Evolutionary conservation across 768 basidiomycete genomes (phyloP).

Genomic region (Epithele typhae): DNA sequence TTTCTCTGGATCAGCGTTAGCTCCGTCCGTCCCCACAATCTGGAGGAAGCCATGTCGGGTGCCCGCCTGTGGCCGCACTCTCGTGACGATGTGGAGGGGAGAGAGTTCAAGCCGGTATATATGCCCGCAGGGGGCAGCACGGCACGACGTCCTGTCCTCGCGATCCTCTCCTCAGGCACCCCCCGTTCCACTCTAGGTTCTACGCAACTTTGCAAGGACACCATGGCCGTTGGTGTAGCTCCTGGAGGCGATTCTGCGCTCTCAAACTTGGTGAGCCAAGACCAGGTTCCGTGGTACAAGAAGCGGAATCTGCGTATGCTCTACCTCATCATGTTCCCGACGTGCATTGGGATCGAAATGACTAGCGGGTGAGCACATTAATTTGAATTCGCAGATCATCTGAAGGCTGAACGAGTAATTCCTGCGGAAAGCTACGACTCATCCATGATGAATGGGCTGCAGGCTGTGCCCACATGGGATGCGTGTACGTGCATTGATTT

Average conservation of each 20-base stretch:
- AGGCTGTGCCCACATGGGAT: conserved; percentile 55
- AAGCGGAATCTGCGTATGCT: conserved; percentile 55
- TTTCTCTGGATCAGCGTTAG: conserved; percentile 16
- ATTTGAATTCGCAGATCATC: not conserved
- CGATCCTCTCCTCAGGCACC: not conserved
- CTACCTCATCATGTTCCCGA: conserved; percentile 55
- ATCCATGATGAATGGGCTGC: conserved; percentile 60
- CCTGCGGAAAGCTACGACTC: conserved; percentile 61
- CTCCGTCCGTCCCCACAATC: too few species aligned
- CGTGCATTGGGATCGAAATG: conserved; percentile 60
- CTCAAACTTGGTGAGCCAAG: conserved; percentile 24
- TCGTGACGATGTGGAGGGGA: not conserved
- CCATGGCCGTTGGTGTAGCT: conserved; percentile 6
- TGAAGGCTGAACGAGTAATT: too few species aligned
- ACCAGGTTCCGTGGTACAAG: conserved; percentile 55
- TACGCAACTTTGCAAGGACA: not conserved
- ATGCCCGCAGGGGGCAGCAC: not conserved
- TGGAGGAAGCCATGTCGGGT: conserved; percentile 1
- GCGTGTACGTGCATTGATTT: conserved; percentile 41
- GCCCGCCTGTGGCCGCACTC: not conserved
- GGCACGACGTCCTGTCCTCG: not conserved
- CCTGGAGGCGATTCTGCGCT: not conserved
- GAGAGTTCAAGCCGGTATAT: not conserved
- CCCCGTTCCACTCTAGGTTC: not conserved
- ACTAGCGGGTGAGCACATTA: conserved; percentile 44